Base-by-base conservation (phyloP, 768 basidiomycete species). In the Trametes meyenii region DNA sequence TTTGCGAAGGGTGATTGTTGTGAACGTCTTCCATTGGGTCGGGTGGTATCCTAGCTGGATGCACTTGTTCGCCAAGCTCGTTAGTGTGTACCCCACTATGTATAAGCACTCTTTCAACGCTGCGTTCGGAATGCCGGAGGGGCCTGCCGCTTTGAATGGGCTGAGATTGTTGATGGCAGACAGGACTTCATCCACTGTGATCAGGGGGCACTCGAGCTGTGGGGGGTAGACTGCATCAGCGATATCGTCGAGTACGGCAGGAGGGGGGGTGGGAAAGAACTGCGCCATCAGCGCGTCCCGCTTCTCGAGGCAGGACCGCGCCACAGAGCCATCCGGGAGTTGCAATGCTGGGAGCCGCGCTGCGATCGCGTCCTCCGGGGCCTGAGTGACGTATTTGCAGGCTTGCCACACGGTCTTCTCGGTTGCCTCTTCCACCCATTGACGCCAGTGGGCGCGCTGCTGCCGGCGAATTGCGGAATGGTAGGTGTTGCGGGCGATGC, bases 131-230 rank as follows among this genome's bases (percentile, higher is more conserved):
- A 74, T 66, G 0, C 64, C 59, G 21, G 69, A 60, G 0, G 70
- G 73, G 0, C 73, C 72, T 0, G 68, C 62, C 0, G 76, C 77
- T 57, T 78, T 79, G 70, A 72, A 73, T 3, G 43, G 43, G n/a
- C 43, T 44, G 17, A 44, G 43, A 3, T 44, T 44, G 43, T 17
- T n/a, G 17, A 44, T 44, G 13, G 43, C 43, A 3, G 43, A 10
- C 43, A n/a, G 2, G 13, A 44, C 17, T 21, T 44, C 43, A 7
- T 10, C 13, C 16, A 44, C 17, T 10, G 43, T n/a, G n/a, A n/a
- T n/a, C n/a, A n/a, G 43, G 43, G 43, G 13, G 43, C 43, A 44
- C 1, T 17, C n/a, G 1, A 44, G 17, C 43, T 44, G 43, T n/a
- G 43, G n/a, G 7, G 43, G 43, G 43, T 44, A 44, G 1, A 3